Evolutionary conservation across 306 rosid genomes (phyloP), one percentile per base, ranked within the genome.

Genomic region (Quercus cerris): DNA sequence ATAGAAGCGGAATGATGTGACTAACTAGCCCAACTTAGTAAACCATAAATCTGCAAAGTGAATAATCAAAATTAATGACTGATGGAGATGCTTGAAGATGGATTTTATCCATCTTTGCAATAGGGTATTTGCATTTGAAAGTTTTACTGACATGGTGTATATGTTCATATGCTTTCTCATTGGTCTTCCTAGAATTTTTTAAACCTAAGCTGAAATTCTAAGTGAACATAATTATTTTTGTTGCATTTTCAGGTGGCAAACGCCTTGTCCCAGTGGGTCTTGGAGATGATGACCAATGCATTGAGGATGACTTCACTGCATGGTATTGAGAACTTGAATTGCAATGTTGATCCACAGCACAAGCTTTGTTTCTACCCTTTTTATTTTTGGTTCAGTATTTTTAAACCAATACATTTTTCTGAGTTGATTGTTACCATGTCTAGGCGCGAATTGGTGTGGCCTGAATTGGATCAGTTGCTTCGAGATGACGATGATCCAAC

Each of bases 251-350:
- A 96, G 99, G 98, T 56, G 99, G 89, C 0, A 90, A 96, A 87
- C 97, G 90, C 70, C 91, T 96, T 70, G 89, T 93, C 28, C 78
- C 84, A 59, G 84, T 89, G 82, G 99, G 99, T 77, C 94, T 91
- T 6, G 99, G 99, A 87, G 99, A 96, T 81, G 99, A 95, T 76
- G 99, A 95, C 77, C 95, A 95, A 79, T 95, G 99, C 85, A 90
- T 95, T 51, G 99, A 96, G 84, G 99, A 96, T 82, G 99, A 96
- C 88, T 96, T 96, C 87, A 78, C 91, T 62, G 99, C 99, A 69
- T 96, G 99, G 99, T 96, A 96, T 72, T 66, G 78, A 70, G 76
- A 78, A 81, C 62, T 58, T 82, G 41, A 76, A 73, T 49, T 67
- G 33, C 67, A 30, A 75, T 30, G 33, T 82, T 56, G 79, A 28